Base-by-base conservation (phyloP, 2,329 filamentous ascomycete species). In the Laburnicola sp. region DNA sequence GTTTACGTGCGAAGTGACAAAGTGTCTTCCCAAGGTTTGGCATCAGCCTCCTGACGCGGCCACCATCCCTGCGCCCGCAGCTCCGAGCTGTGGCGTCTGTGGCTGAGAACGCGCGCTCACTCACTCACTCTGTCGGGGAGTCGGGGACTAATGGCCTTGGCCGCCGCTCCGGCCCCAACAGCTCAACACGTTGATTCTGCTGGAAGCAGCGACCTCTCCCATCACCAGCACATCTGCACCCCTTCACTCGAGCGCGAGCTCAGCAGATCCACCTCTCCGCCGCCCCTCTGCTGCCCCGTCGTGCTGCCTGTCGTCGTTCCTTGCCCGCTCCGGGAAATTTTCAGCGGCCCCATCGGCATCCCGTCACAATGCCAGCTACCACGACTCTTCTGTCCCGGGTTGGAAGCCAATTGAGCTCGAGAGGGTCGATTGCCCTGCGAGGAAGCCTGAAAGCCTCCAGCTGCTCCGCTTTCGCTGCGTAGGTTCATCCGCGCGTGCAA, bases 331-430 rank as follows among this genome's bases (percentile, higher is more conserved):
- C 47, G 52, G 56, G 51, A 59, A 63, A 58, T 62, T 58, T 55
- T 59, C 59, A 59, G 58, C 54, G 59, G 58, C 54, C 43, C 48
- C 57, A 46, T 50, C 56, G 60, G 60, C 66, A 65, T 69, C 66
- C 68, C 65, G 64, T 65, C 74, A 78, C 74, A 71, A 84, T 84
- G 81, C 80, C 81, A 72, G 80, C 81, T 43, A 58, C 68, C 49
- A 72, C 75, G 53, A 74, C 75, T 45, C 64, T 78, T 58, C 68
- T 79, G 54, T 65, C 75, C 53, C 73, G 77, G 65, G 72, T 73
- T 54, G 75, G 76, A 49, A 66, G 67, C 64, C 74, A 76, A 72
- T 69, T 76, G 59, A 71, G 66, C 66, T 67, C 68, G 63, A 59
- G 72, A 49, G 68, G 65, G 16, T 64, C 70, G 59, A 68, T 72